Evolutionary conservation across 2,329 filamentous ascomycete species (phyloP), one percentile per base, ranked within the genome.

Genomic region (Pyrenochaeta sp.): DNA sequence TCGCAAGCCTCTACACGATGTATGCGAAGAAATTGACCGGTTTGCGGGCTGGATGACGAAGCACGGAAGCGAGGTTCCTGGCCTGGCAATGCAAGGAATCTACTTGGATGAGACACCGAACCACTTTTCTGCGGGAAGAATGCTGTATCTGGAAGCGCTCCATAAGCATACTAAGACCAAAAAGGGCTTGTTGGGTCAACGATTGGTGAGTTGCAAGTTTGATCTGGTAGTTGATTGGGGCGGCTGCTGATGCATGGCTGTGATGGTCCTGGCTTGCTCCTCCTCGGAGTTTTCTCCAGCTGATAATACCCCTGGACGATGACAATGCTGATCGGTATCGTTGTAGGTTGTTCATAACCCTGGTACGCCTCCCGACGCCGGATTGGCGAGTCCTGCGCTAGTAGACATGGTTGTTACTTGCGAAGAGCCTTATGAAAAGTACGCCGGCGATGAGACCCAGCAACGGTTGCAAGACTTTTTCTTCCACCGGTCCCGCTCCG

Each of bases 91-190:
- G 59, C 73, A 76, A 49, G 81, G 81, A 54, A 81, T 83, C 64
- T 83, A 83, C 66, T 78, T 83, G 47, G 81, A 83, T 61, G 81
- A 83, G 70, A 78, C 79, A 24, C 81, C 81, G 1, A 51, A 59
- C 47, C 36, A 45, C 28, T 55, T 19, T 37, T 53, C 54, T 15
- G 46, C 42, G 25, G 51, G 52, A 30, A 37, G 40, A 30, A 32
- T 9, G 13, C 25, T 25, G 30, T 61, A 61, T 50, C 37, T 61
- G 37, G 36, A 52, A 27, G 39, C 42, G 15, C 45, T 61, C 8
- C 36, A 46, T 12, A 39, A 52, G 40, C 36, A 49, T 42, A 47
- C 55, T 13, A 61, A 61, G 32, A 15, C 28, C 5, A 53, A 9
- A 3, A 46, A 54, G 39, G 58, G 54, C 5, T 36, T 61, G 15